These are phyloP conservation scores for Talaromyces islandicus DNA, from an alignment of 2,329 filamentous ascomycete genomes.

Conservation along the genomic window DNA sequence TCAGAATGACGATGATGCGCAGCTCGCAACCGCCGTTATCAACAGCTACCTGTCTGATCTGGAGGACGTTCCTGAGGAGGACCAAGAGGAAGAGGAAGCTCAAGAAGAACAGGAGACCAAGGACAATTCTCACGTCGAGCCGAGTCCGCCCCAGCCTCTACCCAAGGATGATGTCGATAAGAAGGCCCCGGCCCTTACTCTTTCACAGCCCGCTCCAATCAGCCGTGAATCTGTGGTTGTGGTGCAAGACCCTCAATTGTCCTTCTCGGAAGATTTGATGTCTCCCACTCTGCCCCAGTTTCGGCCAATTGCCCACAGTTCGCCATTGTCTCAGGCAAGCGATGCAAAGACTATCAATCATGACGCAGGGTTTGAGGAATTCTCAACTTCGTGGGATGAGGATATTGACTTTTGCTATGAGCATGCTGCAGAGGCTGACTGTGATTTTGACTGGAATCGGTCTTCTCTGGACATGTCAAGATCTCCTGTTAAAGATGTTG, in stretches of 20 bases:
- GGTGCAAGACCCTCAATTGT: conserved; percentile 25
- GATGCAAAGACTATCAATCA: conserved; percentile 13
- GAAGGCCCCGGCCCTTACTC: conserved; percentile 10
- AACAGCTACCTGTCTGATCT: conserved; percentile 35
- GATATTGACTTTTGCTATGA: conserved; percentile 60
- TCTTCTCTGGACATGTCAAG: conserved; percentile 23
- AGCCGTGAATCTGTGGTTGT: conserved; percentile 26
- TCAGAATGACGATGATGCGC: conserved; percentile 26
- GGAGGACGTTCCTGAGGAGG: conserved; percentile 42
- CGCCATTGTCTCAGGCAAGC: conserved; percentile 14
- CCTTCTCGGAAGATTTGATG: conserved; percentile 41
- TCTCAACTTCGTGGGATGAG: conserved; percentile 51
- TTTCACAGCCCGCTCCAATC: conserved; percentile 10
- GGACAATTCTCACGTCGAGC: conserved; percentile 14
- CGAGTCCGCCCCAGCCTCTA: background rate
- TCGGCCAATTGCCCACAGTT: conserved; percentile 13
- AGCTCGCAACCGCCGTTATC: conserved; percentile 32
- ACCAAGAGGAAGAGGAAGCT: conserved; percentile 19
- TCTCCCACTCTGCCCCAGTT: conserved; percentile 34
- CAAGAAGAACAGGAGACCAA: conserved; percentile 18
- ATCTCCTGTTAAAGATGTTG: conserved; percentile 13
- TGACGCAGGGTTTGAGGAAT: conserved; percentile 19
- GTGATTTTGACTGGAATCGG: conserved; percentile 54
- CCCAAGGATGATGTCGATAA: conserved; percentile 13
- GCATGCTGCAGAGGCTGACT: conserved; percentile 55